These are phyloP conservation scores for Metschnikowia shivogae DNA, from an alignment of 805 yeast genomes.

Conservation along the genomic window DNA sequence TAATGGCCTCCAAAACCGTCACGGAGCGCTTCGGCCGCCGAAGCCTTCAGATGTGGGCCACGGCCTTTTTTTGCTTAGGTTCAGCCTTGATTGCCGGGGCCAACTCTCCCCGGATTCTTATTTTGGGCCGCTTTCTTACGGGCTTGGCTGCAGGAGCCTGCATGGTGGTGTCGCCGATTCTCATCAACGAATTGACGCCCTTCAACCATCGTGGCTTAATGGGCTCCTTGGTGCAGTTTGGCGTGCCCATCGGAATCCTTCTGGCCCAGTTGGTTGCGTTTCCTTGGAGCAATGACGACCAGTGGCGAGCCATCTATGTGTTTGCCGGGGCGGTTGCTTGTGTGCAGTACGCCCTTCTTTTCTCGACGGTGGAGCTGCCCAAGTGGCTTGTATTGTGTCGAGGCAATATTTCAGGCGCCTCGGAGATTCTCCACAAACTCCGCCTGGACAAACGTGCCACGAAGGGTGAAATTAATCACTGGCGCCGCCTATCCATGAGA, in stretches of 20 bases:
- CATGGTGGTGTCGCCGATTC: conserved; percentile 38
- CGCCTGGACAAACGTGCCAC: conserved; percentile 31
- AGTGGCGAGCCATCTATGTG: conserved; percentile 35
- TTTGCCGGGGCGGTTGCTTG: conserved; percentile 24
- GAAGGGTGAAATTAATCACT: conserved; percentile 33
- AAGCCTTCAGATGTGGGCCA: conserved; percentile 12
- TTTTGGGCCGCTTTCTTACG: conserved; percentile 30
- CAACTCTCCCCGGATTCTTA: conserved; percentile 17
- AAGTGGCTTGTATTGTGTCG: conserved; percentile 37
- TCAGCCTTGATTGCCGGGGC: conserved; percentile 26
- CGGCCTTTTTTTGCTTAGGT: conserved; percentile 25
- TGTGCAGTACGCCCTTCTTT: conserved; percentile 28
- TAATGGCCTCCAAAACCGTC: conserved; percentile 27
- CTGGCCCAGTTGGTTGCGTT: conserved; percentile 31
- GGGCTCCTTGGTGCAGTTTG: conserved; percentile 37
- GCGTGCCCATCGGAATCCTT: conserved; percentile 37
- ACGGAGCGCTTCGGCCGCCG: conserved; percentile 25
- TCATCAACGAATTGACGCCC: conserved; percentile 39
- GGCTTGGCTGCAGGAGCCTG: conserved; percentile 40
- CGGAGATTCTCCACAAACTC: conserved; percentile 23
- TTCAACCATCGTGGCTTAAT: conserved; percentile 38
- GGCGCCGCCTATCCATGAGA: conserved; percentile 26
- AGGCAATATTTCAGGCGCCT: conserved; percentile 28
- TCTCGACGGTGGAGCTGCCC: conserved; percentile 38
- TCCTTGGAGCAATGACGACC: conserved; percentile 31